These are phyloP conservation scores for Chaetomiaceae sp. DNA, from an alignment of 2,329 filamentous ascomycete genomes.

Conservation along the genomic window DNA sequence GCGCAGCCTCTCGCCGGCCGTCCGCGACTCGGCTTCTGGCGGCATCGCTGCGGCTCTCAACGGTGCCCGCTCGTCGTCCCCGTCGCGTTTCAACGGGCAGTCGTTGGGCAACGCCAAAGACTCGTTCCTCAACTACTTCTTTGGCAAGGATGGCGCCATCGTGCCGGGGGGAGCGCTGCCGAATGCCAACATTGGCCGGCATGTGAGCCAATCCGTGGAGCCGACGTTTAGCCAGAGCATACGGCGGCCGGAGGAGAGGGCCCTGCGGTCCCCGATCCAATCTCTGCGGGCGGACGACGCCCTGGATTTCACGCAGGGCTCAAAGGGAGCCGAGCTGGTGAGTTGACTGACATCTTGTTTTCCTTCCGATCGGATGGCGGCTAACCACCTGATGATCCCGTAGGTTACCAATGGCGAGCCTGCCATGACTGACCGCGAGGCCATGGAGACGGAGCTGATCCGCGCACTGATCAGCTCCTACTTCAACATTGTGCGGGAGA, in stretches of 20 bases:
- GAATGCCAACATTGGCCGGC: constrained; percentile 44
- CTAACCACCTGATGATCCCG: constrained; percentile 20
- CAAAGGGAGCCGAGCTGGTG: constrained; percentile 53
- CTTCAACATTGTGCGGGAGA: constrained; percentile 98
- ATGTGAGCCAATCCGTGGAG: constrained; percentile 73
- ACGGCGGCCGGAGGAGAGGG: constrained; percentile 59
- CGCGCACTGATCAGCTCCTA: constrained; percentile 94
- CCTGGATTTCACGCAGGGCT: constrained; percentile 37
- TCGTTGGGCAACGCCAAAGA: constrained; percentile 63
- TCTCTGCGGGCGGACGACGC: constrained; percentile 35
- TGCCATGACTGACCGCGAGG: constrained; percentile 88
- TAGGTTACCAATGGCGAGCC: constrained; percentile 64
- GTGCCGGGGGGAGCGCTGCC: constrained; percentile 35
- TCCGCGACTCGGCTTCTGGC: constrained; percentile 59
- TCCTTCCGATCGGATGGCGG: neutral
- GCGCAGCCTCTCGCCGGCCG: constrained; percentile 77
- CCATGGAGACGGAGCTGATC: constrained; percentile 96
- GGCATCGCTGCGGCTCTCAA: constrained; percentile 63
- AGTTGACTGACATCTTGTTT: constrained; percentile 31
- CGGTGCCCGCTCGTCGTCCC: constrained; percentile 55
- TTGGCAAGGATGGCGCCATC: constrained; percentile 79
- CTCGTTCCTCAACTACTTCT: constrained; percentile 97
- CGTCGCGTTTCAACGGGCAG: constrained; percentile 55
- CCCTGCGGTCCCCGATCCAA: constrained; percentile 45
- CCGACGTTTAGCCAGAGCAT: constrained; percentile 79